A percentile compares a stretch with the other conserved stretches of the same genome.
Evolutionary conservation across 2,329 filamentous ascomycete genomes (phyloP).

Genomic region (Paracorniculantispora psalliotae): DNA sequence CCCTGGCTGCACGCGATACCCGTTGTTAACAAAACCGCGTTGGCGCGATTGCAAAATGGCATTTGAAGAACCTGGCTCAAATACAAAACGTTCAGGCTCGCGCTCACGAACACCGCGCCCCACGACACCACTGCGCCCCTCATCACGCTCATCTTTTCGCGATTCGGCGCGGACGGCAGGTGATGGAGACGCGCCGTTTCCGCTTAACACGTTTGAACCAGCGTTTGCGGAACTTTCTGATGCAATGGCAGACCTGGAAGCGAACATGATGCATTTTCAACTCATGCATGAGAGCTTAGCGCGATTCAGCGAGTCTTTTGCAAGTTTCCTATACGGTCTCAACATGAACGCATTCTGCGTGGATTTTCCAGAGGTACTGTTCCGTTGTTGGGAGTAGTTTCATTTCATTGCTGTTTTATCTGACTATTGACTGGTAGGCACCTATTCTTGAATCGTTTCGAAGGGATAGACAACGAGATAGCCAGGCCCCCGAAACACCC

Average conservation of each 20-base stretch:
- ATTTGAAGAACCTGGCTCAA: constrained; percentile 22
- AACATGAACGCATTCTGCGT: constrained; percentile 99
- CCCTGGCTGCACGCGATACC: not conserved
- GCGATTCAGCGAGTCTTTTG: constrained; percentile 93
- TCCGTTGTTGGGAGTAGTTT: not conserved
- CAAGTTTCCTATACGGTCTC: constrained; percentile 87
- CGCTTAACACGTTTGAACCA: constrained; percentile 79
- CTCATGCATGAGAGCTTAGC: constrained; percentile 92
- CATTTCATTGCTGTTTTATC: not conserved
- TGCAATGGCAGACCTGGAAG: constrained; percentile 90
- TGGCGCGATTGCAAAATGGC: constrained; percentile 23
- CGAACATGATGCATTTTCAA: constrained; percentile 96
- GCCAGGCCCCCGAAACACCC: constrained; percentile 29
- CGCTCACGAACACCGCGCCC: constrained; percentile 67
- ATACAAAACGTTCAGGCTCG: constrained; percentile 48
- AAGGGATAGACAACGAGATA: constrained; percentile 55
- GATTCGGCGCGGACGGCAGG: constrained; percentile 60
- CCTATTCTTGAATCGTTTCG: constrained; percentile 80
- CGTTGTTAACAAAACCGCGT: not conserved
- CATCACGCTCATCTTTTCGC: constrained; percentile 82
- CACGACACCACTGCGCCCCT: constrained; percentile 85
- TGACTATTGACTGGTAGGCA: constrained; percentile 45
- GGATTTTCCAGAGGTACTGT: constrained; percentile 81
- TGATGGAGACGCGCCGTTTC: constrained; percentile 52
- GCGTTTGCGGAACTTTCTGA: constrained; percentile 92